Evolutionary conservation across 345 rosid genomes (phyloP).

Genomic region (Trapa incisa): DNA sequence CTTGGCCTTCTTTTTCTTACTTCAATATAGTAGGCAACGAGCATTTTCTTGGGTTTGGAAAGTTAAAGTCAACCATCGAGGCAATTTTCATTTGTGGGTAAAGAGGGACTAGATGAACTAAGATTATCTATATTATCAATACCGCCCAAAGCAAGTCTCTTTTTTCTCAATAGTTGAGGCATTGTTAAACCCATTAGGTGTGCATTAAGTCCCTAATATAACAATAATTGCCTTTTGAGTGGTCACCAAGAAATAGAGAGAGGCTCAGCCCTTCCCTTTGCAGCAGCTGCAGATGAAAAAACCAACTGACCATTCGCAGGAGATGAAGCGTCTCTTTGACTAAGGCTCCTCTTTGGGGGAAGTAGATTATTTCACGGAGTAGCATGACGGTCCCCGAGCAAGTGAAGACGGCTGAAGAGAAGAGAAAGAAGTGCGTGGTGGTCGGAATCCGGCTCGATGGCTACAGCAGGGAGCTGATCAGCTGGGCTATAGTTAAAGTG

Average conservation of each 20-base stretch:
- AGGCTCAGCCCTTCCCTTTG: neutral
- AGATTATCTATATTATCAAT: too few species aligned
- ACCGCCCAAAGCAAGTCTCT: too few species aligned
- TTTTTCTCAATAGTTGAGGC: too few species aligned
- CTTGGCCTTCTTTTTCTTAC: constrained; percentile 1
- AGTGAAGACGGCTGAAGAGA: constrained; percentile 13
- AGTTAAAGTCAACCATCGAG: neutral
- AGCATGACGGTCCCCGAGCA: constrained; percentile 28
- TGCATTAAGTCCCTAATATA: neutral
- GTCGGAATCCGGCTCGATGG: constrained; percentile 59
- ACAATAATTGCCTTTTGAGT: neutral
- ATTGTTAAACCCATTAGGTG: too few species aligned
- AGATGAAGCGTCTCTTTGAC: too few species aligned
- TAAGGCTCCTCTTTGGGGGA: too few species aligned
- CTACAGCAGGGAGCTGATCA: constrained; percentile 55
- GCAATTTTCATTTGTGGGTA: too few species aligned
- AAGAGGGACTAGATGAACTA: too few species aligned
- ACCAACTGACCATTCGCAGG: too few species aligned
- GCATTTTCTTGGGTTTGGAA: neutral
- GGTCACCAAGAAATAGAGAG: neutral
- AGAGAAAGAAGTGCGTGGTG: constrained; percentile 36
- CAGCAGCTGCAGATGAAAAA: too few species aligned
- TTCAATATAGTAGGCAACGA: too few species aligned
- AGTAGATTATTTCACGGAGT: constrained; percentile 3
- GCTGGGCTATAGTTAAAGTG: constrained; percentile 70